Percentiles rank a stretch among this genome's conserved stretches.
Conservation (phyloP, 75 land plant species). For the Larix kaempferi region DNA sequence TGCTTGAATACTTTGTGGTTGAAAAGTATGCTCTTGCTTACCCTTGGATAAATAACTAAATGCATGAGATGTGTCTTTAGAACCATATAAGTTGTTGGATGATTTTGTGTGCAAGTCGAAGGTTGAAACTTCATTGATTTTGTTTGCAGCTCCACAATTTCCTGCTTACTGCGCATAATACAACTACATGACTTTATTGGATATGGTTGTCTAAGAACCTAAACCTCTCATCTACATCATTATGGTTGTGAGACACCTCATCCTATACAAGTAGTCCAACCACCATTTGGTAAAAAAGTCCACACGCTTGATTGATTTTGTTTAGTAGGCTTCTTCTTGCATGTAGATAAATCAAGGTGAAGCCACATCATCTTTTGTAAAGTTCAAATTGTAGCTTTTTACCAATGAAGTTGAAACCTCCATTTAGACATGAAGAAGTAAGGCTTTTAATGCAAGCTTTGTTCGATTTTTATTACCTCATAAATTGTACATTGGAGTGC, state of each 20-base stretch:
- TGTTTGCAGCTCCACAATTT: slow-evolving; percentile 68
- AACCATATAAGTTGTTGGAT: slow-evolving; percentile 13
- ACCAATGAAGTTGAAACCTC: slow-evolving; percentile 40
- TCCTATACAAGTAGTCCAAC: slow-evolving; percentile 16
- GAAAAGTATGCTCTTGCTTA: neutral
- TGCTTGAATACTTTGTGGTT: slow-evolving; percentile 8
- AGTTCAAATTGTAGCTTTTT: slow-evolving; percentile 45
- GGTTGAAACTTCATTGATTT: slow-evolving; percentile 70
- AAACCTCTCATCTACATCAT: too few species aligned
- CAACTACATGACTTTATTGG: too few species aligned
- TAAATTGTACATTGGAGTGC: too few species aligned
- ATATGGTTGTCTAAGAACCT: too few species aligned
- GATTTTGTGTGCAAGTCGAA: slow-evolving; percentile 28
- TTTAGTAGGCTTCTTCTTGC: slow-evolving; percentile 86
- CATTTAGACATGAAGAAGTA: slow-evolving; percentile 42
- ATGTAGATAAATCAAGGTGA: slow-evolving; percentile 85
- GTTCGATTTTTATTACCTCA: slow-evolving; percentile 23
- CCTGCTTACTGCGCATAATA: slow-evolving; percentile 76
- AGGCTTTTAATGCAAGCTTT: slow-evolving; percentile 50
- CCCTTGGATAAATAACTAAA: neutral
- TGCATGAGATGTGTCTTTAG: slow-evolving; percentile 6
- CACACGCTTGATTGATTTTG: slow-evolving; percentile 77
- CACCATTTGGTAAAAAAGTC: slow-evolving; percentile 69
- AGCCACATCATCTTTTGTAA: slow-evolving; percentile 56
- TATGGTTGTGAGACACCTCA: too few species aligned